These are phyloP conservation scores for Populus simonii DNA, from an alignment of 345 rosid species.

Conservation along the genomic window DNA sequence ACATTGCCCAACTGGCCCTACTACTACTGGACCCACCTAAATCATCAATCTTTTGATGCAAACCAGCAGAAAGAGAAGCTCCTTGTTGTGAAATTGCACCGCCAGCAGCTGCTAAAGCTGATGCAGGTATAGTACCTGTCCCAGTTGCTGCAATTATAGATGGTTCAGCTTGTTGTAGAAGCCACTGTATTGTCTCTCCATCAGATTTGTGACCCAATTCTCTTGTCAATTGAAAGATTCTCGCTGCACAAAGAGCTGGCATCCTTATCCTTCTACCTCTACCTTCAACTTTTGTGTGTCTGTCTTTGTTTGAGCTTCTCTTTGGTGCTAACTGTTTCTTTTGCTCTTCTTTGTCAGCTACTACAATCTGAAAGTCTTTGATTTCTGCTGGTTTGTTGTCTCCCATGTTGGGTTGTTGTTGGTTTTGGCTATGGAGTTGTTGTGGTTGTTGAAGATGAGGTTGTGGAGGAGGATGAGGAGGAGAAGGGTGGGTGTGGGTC, in stretches of 20 bases:
- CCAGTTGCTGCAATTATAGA: conserved; percentile 92
- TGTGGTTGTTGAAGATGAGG: conserved; percentile 22
- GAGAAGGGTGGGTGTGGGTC: conserved; percentile 31
- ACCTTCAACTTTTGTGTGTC: conserved; percentile 95
- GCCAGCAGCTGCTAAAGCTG: conserved; percentile 67
- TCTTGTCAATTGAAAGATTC: conserved; percentile 93
- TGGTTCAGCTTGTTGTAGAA: conserved; percentile 91
- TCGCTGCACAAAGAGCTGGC: conserved; percentile 97
- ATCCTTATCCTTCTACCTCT: conserved; percentile 92
- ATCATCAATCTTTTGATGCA: conserved; percentile 66
- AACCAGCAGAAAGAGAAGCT: conserved; percentile 58
- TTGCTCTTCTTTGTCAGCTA: conserved; percentile 60
- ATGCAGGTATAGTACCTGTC: conserved; percentile 91
- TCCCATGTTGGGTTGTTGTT: conserved; percentile 29
- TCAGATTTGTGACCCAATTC: conserved; percentile 98
- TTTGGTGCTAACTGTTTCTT: conserved; percentile 70
- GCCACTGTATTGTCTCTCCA: conserved; percentile 97
- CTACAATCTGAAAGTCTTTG: conserved; percentile 72
- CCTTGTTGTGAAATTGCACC: conserved; percentile 64
- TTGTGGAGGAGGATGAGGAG: conserved; percentile 18
- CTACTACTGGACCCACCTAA: conserved; percentile 59
- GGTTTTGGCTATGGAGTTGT: conserved; percentile 24
- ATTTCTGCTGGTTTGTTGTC: conserved; percentile 57
- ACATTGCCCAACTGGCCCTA: conserved; percentile 65
- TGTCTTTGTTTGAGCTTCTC: conserved; percentile 88